A percentile compares a stretch with the other conserved stretches of the same genome.
phyloP scores from a whole-genome alignment of 257 asterid species.

The Rauvolfia tetraphylla region DNA sequence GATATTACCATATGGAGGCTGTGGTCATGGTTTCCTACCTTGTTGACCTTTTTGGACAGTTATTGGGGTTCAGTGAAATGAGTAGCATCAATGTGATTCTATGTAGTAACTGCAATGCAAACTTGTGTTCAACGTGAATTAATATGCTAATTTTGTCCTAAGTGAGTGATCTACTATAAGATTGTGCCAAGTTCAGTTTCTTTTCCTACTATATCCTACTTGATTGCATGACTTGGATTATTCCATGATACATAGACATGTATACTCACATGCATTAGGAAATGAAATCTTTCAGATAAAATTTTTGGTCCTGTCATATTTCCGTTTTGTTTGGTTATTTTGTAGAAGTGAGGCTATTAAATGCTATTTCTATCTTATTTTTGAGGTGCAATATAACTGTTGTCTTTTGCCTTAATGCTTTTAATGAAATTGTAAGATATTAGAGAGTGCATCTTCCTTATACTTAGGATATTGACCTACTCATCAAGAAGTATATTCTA shows the following conservation, averaged over 20 bases:
- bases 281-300: background rate
- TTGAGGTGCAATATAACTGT: background rate
- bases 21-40: too few species aligned
- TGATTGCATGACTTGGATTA: background rate
- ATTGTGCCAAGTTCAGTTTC: background rate
- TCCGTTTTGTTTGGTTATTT: background rate
- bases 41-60: too few species aligned
- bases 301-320: background rate
- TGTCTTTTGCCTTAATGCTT: background rate
- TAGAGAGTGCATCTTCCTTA: background rate
- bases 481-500: background rate
- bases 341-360: background rate
- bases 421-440: background rate
- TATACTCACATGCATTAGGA: background rate
- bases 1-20: too few species aligned
- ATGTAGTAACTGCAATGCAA: background rate
- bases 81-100: background rate
- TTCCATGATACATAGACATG: background rate
- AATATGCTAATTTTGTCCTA: background rate
- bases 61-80: too few species aligned
- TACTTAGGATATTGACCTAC: background rate
- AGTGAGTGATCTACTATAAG: background rate
- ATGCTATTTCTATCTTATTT: background rate
- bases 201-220: background rate
- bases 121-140: too few species aligned